Evolutionary conservation across 495 filamentous ascomycete genomes (phyloP), one percentile per base, ranked within the genome.

Genomic region (Trichoderma virens): DNA sequence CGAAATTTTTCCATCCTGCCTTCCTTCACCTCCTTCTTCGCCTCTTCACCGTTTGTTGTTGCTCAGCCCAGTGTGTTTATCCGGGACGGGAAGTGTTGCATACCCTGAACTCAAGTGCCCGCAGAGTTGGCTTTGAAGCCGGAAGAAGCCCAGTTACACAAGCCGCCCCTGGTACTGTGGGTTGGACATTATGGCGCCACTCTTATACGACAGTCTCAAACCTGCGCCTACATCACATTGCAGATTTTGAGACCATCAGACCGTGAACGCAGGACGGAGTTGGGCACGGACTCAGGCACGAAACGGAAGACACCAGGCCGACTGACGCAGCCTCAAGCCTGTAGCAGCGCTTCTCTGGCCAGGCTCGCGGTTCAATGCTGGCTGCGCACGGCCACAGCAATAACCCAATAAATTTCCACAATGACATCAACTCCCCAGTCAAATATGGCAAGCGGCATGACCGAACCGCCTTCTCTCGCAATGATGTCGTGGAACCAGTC

Each of bases 381-480:
- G 45, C 45, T 30, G 51, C 51, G 51, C 51, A 56, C 25, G 51
- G 51, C 27, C 51, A 56, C 16, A 56, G 45, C 45, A 51, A 25
- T n/a, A 51, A 11, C 45, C 45, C 23, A 27, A 23, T 56, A 56
- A n/a, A 56, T 56, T 56, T 56, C 51, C 51, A 56, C 51, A 56
- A 56, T 56, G 51, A 56, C 51, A 56, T 56, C 51, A 56, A 27
- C 51, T 56, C 51, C 51, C 25, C 25, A 56, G 51, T 56, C 51
- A 13, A 27, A 14, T 30, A 8, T 56, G 23, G 23, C 23, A 16
- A 56, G 27, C 51, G 51, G 51, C 51, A 27, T 56, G 51, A 27
- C 51, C 51, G 51, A 56, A 30, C 51, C 7, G n/a, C 43, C n/a
- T 23, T 47, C 51, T 27, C 51, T 56, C 51, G 25, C 51, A 56